Evolutionary conservation across 208 protist genomes (phyloP).

Genomic region (Acanthamoeba healyi): DNA sequence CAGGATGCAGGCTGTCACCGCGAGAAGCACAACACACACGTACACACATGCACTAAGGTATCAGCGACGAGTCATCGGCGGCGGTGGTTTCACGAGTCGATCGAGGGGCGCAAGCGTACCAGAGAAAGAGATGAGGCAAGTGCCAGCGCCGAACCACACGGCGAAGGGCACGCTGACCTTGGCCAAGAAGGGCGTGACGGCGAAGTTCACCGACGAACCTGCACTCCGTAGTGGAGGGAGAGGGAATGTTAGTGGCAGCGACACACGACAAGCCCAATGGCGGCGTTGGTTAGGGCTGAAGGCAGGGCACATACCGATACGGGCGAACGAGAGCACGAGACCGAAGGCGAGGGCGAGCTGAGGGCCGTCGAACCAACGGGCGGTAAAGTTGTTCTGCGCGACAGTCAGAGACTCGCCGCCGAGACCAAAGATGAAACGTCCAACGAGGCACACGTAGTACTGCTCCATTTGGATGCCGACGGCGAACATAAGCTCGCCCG

Average conservation of each 20-base stretch:
- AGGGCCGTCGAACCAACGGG: constrained; percentile 93
- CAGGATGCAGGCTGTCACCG: constrained; percentile 83
- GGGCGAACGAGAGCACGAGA: constrained; percentile 94
- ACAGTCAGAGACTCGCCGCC: constrained; percentile 93
- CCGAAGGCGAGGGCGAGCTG: constrained; percentile 95
- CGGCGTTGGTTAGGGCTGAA: too few species aligned
- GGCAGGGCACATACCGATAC: constrained; percentile 83
- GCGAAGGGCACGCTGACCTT: constrained; percentile 87
- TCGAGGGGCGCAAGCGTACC: neutral
- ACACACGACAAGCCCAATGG: neutral
- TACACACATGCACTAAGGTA: neutral
- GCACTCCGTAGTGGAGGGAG: neutral
- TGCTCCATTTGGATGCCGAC: constrained; percentile 82
- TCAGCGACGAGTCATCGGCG: neutral
- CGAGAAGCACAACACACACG: neutral
- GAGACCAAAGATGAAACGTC: constrained; percentile 93
- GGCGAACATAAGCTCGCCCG: constrained; percentile 91
- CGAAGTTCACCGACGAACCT: constrained; percentile 94
- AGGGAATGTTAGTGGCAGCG: too few species aligned
- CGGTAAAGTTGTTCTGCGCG: constrained; percentile 93
- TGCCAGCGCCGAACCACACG: constrained; percentile 87
- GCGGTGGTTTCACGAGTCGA: too few species aligned
- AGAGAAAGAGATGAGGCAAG: constrained; percentile 90
- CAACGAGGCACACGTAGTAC: constrained; percentile 91
- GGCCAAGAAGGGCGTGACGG: constrained; percentile 92